Conservation (phyloP, 23 red algal genomes). For the Gracilaria gracilis region DNA sequence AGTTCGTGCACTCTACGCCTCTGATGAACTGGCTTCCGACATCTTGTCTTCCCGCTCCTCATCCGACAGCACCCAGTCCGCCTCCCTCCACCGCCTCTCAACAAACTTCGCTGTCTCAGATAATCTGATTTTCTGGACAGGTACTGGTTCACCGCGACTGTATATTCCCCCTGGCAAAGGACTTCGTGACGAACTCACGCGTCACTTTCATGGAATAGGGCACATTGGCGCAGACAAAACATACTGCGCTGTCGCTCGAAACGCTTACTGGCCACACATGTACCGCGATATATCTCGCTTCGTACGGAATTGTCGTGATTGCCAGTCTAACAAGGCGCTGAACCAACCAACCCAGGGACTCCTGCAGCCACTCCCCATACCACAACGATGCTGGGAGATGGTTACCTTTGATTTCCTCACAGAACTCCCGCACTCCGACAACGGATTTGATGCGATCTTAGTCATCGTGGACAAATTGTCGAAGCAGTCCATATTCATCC, state of each 20-base stretch:
- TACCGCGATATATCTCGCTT: neutral
- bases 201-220: neutral
- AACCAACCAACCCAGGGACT: neutral
- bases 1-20: neutral
- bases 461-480: constrained; percentile 54
- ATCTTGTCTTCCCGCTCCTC: too few species aligned
- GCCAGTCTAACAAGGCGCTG: neutral
- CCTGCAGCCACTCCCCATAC: constrained; percentile 1
- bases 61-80: too few species aligned
- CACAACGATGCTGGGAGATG: constrained; percentile 25
- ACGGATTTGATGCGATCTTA: neutral
- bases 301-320: neutral
- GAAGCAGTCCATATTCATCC: constrained; percentile 2
- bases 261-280: constrained; percentile 15
- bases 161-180: neutral
- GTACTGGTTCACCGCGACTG: neutral
- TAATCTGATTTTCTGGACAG: neutral
- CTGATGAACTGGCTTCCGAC: neutral
- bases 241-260: neutral
- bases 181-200: neutral
- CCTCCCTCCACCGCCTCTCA: too few species aligned
- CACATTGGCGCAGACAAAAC: constrained; percentile 11
- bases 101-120: neutral
- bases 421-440: neutral
- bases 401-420: constrained; percentile 29